Base-by-base conservation (phyloP, 495 filamentous ascomycete species). In the Annulohypoxylon moriforme region DNA sequence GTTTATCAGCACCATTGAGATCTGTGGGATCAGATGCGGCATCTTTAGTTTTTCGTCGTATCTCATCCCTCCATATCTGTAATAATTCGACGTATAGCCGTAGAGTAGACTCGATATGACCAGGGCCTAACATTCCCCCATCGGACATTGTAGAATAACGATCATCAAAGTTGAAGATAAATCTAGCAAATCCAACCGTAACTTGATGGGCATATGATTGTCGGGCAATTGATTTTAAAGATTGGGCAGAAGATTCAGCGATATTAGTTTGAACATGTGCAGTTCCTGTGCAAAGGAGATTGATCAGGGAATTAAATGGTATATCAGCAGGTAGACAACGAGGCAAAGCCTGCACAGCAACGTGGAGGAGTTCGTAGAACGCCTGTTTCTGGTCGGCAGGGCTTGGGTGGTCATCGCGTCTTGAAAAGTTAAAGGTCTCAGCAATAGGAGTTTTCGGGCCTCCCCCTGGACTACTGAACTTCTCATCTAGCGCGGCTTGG, bases 151-250 rank as follows among this genome's bases (percentile, higher is more conserved):
- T 98, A 0, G 94, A 93, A 79, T 98, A 98, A 27, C 93, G 90
- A 69, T 95, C 93, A 80, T 99, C 96, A 76, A 98, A 98, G 60
- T 93, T 96, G 83, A 99, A 98, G 33, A 99, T 98, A 72, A 98
- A 99, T 40, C 94, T 84, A 14, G 94, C 92, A 81, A 98, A 99
- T 3, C 96, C 94, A 76, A 97, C 96, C 1, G 95, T 98, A 22
- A 99, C 95, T 78, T 94, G 93, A 73, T 98, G 94, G 1, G 96
- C 95, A 81, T 97, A 92, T 7, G 90, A 92, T 77, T 99, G 94
- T 16, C 93, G 87, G 7, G 96, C 96, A 75, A 99, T 98, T 1
- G 95, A 93, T 79, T 97, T 98, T 3, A 99, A 80, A 9, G 96
- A 97, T 73, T 95, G 91, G 4, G 93, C 91, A 2, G 96, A 99